Base-by-base conservation (phyloP, 108 stramenopile genomes). In the Schizochytrium sp. region DNA sequence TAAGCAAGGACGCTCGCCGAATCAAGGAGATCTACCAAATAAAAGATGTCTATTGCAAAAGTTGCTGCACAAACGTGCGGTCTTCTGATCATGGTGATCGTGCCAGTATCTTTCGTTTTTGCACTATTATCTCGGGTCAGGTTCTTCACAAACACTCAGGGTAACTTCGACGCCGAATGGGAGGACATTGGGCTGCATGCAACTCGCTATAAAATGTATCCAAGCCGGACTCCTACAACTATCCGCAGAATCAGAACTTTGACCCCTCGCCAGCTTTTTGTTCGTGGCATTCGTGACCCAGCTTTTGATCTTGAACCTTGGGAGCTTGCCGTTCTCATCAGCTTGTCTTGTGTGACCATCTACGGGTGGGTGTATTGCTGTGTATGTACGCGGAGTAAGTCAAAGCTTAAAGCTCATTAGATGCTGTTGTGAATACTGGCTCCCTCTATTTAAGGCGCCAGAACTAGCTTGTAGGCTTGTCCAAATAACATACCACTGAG, bases 161-260 rank as follows among this genome's bases (percentile, higher is more conserved):
- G 76, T 3, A 83, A 83, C 76, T 5, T 83, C 50, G 76, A 83
- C 76, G 76, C 76, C 45, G 76, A 83, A 53, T 83, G 76, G 76
- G 50, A 83, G 76, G 76, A 83, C 28, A 28, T 83, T 42, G 76
- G 76, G 2, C 50, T 83, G 1, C 15, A 38, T 40, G 76, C 76
- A 0, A 49, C 49, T 13, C 45, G 76, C 15, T 83, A 83, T 53
- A 38, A 55, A 53, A 13, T 55, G 50, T 83, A 83, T 28, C 76
- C 76, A 10, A 55, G 50, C 15, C 5, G 55, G 76, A 83, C 76
- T n/a, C 76, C 76, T 47, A 83, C 76, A n/a, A 83, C 50, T 13
- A 55, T 83, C 47, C 10, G 15, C 10, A 12, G 64, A 44, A 10
- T 40, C 28, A n/a, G 76, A 8, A 49, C 76, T n/a, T 42, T 83